A percentile compares a stretch with the other conserved stretches of the same genome.
Evolutionary conservation across 2,329 filamentous ascomycete species (phyloP).

Genomic region (Penicillium rolfsii): DNA sequence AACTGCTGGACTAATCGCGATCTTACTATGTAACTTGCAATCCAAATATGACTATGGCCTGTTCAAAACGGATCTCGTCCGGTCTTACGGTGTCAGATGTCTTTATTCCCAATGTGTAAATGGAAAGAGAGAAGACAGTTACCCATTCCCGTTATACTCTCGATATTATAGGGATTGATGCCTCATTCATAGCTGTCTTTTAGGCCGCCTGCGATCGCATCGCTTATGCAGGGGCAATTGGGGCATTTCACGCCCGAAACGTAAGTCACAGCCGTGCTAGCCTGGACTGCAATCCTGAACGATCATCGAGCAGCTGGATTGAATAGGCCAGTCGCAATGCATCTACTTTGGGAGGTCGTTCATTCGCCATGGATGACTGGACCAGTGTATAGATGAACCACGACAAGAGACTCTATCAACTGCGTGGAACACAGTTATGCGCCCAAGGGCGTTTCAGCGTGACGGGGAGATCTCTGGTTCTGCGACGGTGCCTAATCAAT

Average conservation of each 20-base stretch:
- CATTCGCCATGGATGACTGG: background rate
- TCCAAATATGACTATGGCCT: slow-evolving; percentile 37
- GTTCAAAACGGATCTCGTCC: slow-evolving; percentile 33
- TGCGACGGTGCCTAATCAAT: background rate
- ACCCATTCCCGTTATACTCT: too few species aligned
- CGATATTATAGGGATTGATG: too few species aligned
- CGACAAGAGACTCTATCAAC: slow-evolving; percentile 37
- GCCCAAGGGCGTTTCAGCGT: slow-evolving; percentile 30
- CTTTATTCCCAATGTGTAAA: slow-evolving; percentile 25
- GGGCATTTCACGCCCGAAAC: slow-evolving; percentile 39
- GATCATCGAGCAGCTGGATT: slow-evolving; percentile 30
- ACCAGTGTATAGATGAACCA: slow-evolving; percentile 30
- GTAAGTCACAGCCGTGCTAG: slow-evolving; percentile 48
- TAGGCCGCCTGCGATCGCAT: slow-evolving; percentile 32
- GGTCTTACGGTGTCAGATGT: slow-evolving; percentile 38
- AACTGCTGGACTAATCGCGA: slow-evolving; percentile 45
- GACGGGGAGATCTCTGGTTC: slow-evolving; percentile 40
- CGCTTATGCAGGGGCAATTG: slow-evolving; percentile 48
- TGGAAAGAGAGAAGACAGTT: too few species aligned
- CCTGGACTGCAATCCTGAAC: slow-evolving; percentile 50
- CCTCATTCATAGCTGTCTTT: slow-evolving; percentile 27
- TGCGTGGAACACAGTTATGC: background rate
- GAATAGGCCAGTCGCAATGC: too few species aligned
- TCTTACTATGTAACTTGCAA: slow-evolving; percentile 37
- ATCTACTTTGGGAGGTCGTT: slow-evolving; percentile 16